These are phyloP conservation scores for Malus hybrid DNA, from an alignment of 331 rosid species.

Conservation along the genomic window DNA sequence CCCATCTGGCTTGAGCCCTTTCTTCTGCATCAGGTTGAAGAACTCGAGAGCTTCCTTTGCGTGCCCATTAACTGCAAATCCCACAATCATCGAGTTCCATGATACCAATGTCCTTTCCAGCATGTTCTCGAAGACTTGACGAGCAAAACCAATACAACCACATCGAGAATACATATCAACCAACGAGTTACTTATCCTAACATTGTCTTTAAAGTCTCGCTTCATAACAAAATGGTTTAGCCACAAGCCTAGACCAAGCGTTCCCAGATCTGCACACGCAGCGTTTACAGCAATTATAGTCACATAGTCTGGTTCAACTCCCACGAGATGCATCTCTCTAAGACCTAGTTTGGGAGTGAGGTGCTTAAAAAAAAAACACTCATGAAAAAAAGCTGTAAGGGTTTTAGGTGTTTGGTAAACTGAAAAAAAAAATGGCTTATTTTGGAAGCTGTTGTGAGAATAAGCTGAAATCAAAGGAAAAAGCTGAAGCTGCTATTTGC, in stretches of 20 bases:
- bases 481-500: too few relatives aligned
- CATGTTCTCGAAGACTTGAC: slow-evolving; percentile 54
- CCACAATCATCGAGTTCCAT: slow-evolving; percentile 78
- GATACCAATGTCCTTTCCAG: slow-evolving; percentile 42
- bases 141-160: slow-evolving; percentile 62
- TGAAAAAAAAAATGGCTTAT: too few relatives aligned
- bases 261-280: slow-evolving; percentile 72
- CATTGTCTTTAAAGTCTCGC: slow-evolving; percentile 29
- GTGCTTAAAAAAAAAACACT: too few relatives aligned
- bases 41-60: slow-evolving; percentile 54
- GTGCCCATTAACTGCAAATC: slow-evolving; percentile 61
- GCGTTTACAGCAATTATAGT: slow-evolving; percentile 59
- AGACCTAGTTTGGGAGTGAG: too few relatives aligned
- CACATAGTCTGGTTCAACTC: slow-evolving; percentile 60
- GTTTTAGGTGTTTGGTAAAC: too few relatives aligned
- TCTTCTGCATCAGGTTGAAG: slow-evolving; percentile 51
- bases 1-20: slow-evolving; percentile 59
- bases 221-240: slow-evolving; percentile 41
- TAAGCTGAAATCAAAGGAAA: too few relatives aligned
- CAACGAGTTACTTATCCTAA: slow-evolving; percentile 45
- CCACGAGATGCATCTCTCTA: slow-evolving; percentile 48
- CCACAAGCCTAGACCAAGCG: slow-evolving; percentile 69
- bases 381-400: too few relatives aligned
- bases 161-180: slow-evolving; percentile 80
- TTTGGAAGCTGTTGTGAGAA: too few relatives aligned